Evolutionary conservation across 306 rosid species (phyloP), one percentile per base, ranked within the genome.

Genomic region (Prunus padus): DNA sequence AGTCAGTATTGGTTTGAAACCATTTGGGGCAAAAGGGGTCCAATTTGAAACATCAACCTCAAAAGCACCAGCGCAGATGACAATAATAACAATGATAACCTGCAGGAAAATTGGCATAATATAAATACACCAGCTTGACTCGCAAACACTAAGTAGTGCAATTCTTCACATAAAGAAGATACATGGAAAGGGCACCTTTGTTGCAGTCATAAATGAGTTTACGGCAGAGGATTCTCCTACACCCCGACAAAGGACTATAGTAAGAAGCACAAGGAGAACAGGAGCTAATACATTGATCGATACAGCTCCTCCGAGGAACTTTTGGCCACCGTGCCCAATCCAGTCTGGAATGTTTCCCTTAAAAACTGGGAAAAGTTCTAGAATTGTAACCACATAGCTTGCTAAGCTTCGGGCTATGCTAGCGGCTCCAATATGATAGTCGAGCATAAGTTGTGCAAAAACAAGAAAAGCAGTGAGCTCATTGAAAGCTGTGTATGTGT

Each of bases 371-470:
- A 96, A 89, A 66, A 92, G 89, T 73, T 89, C 97, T 10, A 96
- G 85, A 83, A 90, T 79, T 14, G 86, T 78, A 69, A 92, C 88
- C 14, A 90, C 65, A 84, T 96, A 96, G 80, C 75, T 89, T 30
- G 99, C 99, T 65, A 92, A 77, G 84, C 99, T 96, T 61, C 99
- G 87, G 30, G 97, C 99, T 78, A 96, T 92, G 80, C 99, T 92
- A 54, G 99, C 99, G 33, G 98, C 97, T 76, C 98, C 97, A 82
- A 92, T 92, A 88, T 96, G 99, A 81, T 89, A 96, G 84, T 96
- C 98, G 20, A 96, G 88, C 99, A 90, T 96, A 77, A 90, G 74
- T 89, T 96, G 99, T 1, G 82, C 83, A 68, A 96, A 96, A 63
- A 96, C 99, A 72, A 96, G 98, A 86, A 96, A 95, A 65, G 97